phyloP scores from a whole-genome alignment of 106 monocot species.

The Dendrobium chrysotoxum region DNA sequence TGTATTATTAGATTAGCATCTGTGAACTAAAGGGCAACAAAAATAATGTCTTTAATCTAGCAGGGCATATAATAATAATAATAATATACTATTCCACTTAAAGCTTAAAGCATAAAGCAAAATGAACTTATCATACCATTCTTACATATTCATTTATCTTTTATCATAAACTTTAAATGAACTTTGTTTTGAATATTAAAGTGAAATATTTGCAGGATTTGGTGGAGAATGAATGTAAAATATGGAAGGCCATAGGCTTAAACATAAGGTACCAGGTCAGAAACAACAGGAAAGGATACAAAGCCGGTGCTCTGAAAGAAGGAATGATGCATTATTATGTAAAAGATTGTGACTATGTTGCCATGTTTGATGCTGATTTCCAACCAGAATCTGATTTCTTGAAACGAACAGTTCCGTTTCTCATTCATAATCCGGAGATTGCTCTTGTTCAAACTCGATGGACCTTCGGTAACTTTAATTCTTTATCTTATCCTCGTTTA shows the following conservation, averaged over 20 bases:
- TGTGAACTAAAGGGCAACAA: too few relatives aligned
- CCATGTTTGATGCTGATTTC: slow-evolving; percentile 33
- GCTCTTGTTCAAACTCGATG: slow-evolving; percentile 31
- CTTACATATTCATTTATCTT: neutral
- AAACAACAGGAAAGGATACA: slow-evolving; percentile 28
- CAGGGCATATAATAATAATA: too few relatives aligned
- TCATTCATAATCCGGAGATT: slow-evolving; percentile 19
- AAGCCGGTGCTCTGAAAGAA: slow-evolving; percentile 22
- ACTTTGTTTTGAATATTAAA: neutral
- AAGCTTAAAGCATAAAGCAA: too few relatives aligned
- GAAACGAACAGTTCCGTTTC: slow-evolving; percentile 21
- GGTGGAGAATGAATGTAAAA: slow-evolving; percentile 21
- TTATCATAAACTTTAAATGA: neutral
- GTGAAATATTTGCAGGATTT: slow-evolving; percentile 19
- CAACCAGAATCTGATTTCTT: slow-evolving; percentile 29
- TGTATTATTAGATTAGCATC: too few relatives aligned
- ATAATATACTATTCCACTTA: too few relatives aligned
- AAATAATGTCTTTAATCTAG: too few relatives aligned
- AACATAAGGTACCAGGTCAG: slow-evolving; percentile 24
- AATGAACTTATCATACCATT: too few relatives aligned
- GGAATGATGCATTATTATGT: slow-evolving; percentile 22
- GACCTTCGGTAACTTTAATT: slow-evolving; percentile 15
- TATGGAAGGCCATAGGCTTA: slow-evolving; percentile 20
- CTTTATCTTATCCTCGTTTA: neutral
- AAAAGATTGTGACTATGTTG: slow-evolving; percentile 18